Conservation (phyloP, 1,284 basidiomycete genomes). For the Tetrapyrgos nigripes region DNA sequence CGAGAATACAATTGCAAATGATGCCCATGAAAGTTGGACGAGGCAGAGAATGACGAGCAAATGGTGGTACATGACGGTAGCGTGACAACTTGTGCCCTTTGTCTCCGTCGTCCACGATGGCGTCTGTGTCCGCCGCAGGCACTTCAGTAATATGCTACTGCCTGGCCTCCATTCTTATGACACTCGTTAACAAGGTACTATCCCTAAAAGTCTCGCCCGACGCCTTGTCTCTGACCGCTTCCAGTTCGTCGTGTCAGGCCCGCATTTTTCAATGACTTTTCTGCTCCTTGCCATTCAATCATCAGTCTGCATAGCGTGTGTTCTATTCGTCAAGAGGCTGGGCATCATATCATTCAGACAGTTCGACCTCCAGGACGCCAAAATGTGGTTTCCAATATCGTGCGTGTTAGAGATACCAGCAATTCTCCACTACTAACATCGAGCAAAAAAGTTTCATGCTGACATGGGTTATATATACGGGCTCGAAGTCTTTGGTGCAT, state of each 20-base stretch:
- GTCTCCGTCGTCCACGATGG: too few relatives aligned
- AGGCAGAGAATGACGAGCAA: too few relatives aligned
- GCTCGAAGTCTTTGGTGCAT: conserved; percentile 93
- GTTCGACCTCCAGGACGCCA: conserved; percentile 87
- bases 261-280: conserved; percentile 97
- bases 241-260: conserved; percentile 95
- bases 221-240: conserved; percentile 8
- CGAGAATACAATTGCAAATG: too few relatives aligned
- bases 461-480: conserved; percentile 97
- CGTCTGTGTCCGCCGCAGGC: conserved; percentile 47
- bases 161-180: conserved; percentile 96
- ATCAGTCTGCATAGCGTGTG: conserved; percentile 83
- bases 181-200: conserved; percentile 92
- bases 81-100: too few relatives aligned
- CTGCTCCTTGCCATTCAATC: conserved; percentile 94
- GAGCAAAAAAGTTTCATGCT: conserved; percentile 89
- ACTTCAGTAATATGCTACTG: conserved; percentile 92
- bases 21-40: too few relatives aligned
- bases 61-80: too few relatives aligned
- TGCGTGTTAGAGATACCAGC: conserved; percentile 7
- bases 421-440: background rate
- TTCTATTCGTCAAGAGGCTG: conserved; percentile 74
- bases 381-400: conserved; percentile 96
- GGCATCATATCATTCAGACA: conserved; percentile 91
- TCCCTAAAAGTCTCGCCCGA: background rate